phyloP scores from a whole-genome alignment of 768 basidiomycete genomes.

The Hygrocybe punicea region DNA sequence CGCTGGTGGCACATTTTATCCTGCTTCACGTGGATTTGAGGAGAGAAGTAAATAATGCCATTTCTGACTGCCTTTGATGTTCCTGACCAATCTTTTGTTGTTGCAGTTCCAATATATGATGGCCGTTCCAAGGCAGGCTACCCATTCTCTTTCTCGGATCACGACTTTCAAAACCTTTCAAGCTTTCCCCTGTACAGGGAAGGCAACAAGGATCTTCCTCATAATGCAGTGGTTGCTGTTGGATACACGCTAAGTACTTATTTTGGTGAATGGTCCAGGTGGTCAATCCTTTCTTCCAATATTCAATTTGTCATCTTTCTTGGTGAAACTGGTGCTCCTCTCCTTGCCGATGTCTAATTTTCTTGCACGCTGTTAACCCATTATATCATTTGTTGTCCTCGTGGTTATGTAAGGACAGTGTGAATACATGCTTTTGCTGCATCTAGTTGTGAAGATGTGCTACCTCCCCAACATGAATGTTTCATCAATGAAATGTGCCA shows the following conservation, averaged over 20 bases:
- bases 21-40: not conserved
- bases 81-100: not conserved
- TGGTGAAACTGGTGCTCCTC: not conserved
- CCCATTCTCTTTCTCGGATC: not conserved
- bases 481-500: too few species aligned
- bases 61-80: not conserved
- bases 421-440: too few species aligned
- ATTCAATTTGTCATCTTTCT: not conserved
- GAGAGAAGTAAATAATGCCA: not conserved
- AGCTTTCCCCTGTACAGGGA: not conserved
- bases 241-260: not conserved
- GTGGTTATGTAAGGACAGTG: too few species aligned
- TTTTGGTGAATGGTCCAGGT: too few species aligned
- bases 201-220: not conserved
- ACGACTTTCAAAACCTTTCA: not conserved
- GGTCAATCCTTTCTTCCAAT: not conserved
- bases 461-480: too few species aligned
- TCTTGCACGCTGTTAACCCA: too few species aligned
- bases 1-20: not conserved
- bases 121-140: not conserved
- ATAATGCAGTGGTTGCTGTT: not conserved
- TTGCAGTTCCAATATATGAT: constrained; percentile 8
- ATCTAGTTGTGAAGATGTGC: too few species aligned
- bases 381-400: too few species aligned
- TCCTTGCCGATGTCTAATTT: too few species aligned